Conservation (phyloP, 2,329 filamentous ascomycete genomes). For the Rhinocladiella similis region DNA sequence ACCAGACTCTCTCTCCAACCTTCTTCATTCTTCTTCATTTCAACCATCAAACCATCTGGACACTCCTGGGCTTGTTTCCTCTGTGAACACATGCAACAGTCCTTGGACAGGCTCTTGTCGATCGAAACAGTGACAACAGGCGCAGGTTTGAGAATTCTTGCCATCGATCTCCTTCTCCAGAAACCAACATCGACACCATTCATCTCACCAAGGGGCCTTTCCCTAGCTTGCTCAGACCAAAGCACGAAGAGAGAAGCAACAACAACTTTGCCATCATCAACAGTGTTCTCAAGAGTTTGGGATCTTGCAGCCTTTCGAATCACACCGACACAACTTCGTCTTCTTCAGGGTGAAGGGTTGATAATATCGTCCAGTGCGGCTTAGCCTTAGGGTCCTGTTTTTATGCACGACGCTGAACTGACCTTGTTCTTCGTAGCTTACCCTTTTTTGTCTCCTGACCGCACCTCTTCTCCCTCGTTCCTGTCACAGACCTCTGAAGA, state of each 20-base stretch:
- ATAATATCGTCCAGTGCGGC: slow-evolving; percentile 9
- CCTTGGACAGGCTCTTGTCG: no score
- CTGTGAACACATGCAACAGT: background rate
- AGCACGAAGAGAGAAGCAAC: background rate
- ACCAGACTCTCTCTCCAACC: background rate
- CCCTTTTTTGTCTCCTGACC: background rate
- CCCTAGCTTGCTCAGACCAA: no score
- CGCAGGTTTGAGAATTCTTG: no score
- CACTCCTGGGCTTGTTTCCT: background rate
- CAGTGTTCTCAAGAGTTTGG: no score
- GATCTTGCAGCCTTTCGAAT: background rate
- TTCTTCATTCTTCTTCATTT: background rate
- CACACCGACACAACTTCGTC: background rate
- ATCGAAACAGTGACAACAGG: background rate
- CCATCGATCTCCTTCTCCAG: no score
- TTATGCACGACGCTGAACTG: slow-evolving; percentile 3
- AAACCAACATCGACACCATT: no score
- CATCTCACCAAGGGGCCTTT: no score
- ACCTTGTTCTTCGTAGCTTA: background rate
- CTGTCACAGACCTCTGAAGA: background rate
- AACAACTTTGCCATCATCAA: background rate
- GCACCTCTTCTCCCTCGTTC: background rate
- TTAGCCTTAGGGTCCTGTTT: slow-evolving; percentile 13
- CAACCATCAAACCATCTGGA: slow-evolving; percentile 1
- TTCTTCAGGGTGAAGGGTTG: background rate